A percentile compares a stretch with the other conserved stretches of the same genome.
These are phyloP conservation scores for Aspergillus texensis DNA, from an alignment of 2,329 filamentous ascomycete species.

Conservation along the genomic window DNA sequence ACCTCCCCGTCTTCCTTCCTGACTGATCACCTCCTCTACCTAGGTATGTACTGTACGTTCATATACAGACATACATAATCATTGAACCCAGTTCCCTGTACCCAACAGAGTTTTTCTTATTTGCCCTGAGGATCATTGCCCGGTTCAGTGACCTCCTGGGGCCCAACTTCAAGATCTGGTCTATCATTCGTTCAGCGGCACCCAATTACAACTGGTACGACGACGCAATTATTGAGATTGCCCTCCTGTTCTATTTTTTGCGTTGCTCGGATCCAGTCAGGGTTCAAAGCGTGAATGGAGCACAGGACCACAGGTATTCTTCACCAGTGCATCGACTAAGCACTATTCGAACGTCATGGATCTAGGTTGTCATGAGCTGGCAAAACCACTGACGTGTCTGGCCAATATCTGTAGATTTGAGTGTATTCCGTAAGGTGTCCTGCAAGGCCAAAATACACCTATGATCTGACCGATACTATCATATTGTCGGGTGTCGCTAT, in stretches of 20 bases:
- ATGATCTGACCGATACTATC: not conserved
- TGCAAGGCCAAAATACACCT: not conserved
- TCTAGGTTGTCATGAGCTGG: not conserved
- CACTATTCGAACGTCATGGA: not conserved
- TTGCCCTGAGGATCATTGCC: conserved; percentile 11
- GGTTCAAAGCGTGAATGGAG: not conserved
- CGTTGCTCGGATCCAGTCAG: not conserved
- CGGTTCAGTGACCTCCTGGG: not conserved
- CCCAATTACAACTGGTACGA: not conserved
- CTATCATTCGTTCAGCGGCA: not conserved
- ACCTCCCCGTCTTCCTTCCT: too few species aligned
- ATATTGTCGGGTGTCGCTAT: not conserved
- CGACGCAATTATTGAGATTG: not conserved
- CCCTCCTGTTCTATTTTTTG: not conserved
- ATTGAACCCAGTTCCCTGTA: not conserved
- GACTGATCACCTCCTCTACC: too few species aligned
- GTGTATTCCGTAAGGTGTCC: not conserved
- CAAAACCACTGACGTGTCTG: not conserved
- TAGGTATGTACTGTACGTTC: too few species aligned
- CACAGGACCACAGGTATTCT: not conserved
- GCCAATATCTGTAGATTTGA: not conserved
- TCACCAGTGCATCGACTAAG: not conserved
- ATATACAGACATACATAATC: too few species aligned
- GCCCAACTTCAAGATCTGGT: conserved; percentile 1
- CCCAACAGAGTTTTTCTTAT: not conserved